Evolutionary conservation across 2,329 filamentous ascomycete genomes (phyloP), one percentile per base, ranked within the genome.

Genomic region (Apiospora hydei): DNA sequence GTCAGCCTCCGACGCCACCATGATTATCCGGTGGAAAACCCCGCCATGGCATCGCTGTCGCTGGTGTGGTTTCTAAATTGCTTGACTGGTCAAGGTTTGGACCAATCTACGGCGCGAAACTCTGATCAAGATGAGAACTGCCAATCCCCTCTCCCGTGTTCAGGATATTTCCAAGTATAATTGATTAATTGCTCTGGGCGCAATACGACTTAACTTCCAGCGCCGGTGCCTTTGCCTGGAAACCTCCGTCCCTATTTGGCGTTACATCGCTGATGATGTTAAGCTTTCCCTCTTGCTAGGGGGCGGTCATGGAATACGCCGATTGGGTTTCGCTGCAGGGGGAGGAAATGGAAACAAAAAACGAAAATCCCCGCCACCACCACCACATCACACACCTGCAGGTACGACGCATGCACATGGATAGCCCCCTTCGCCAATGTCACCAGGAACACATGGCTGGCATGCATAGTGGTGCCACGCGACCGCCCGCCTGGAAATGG

Each of bases 171-270:
- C 53, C 53, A 38, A 61, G 30, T 61, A 61, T 61, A 61, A 61
- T 61, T 61, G 30, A 61, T 61, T 61, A 61, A 61, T 11, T 38
- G 53, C 8, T 34, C 53, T 61, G 53, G 53, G 53, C 53, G 53
- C 18, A 38, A 61, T 61, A 61, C 53, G 21, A 61, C 7, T 61
- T 61, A n/a, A 61, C 24, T 57, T 57, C 51, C 51, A 57, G 26
- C 26, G 47, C 41, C 18, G 46, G 18, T 21, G 51, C 51, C 6
- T 53, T 30, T 49, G 46, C 46, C 53, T 61, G 53, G 53, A n/a
- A 61, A 61, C 6, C 53, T 61, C 53, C 53, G 53, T 16, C 4
- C 4, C 16, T 57, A 3, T 14, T 53, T 61, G 18, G 53, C 53
- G 53, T 61, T 38, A 21, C 53, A 61, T 61, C 53, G 53, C 53